Percentiles rank a stretch among this genome's conserved stretches.
Conservation (phyloP, 139 green algal genomes). For the Microglena sp. region DNA sequence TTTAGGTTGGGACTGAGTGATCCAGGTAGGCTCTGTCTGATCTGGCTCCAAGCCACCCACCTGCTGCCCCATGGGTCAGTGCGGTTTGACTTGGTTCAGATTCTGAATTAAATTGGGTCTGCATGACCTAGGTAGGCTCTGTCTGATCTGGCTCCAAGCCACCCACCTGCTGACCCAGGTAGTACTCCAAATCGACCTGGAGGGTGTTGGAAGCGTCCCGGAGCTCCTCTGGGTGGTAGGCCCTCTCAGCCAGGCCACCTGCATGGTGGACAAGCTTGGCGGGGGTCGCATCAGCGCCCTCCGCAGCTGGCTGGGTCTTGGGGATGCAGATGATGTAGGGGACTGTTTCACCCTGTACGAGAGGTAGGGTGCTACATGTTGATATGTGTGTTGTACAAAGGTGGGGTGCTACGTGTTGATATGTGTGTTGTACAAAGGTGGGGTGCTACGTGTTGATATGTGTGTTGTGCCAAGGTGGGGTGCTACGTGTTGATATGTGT, state of each 20-base stretch:
- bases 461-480: too few relatives aligned
- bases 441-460: too few relatives aligned
- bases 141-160: too few relatives aligned
- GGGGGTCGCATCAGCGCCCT: not conserved
- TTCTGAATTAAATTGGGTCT: not conserved
- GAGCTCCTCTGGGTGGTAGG: slow-evolving; percentile 88
- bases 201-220: slow-evolving; percentile 31
- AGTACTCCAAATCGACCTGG: slow-evolving; percentile 80
- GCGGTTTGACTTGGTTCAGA: not conserved
- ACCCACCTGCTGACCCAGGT: slow-evolving; percentile 53
- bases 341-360: slow-evolving; percentile 76
- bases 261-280: not conserved
- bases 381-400: too few relatives aligned
- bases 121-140: too few relatives aligned
- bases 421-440: too few relatives aligned
- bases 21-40: not conserved
- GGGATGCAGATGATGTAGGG: slow-evolving; percentile 90
- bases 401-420: too few relatives aligned
- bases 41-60: not conserved
- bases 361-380: too few relatives aligned
- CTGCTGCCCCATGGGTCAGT: too few relatives aligned
- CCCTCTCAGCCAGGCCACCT: slow-evolving; percentile 74
- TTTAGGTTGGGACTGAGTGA: not conserved
- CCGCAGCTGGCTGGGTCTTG: not conserved
- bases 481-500: too few relatives aligned